These are phyloP conservation scores for Diversispora eburnea DNA, from an alignment of 192 early-diverging fungal species.

Conservation along the genomic window DNA sequence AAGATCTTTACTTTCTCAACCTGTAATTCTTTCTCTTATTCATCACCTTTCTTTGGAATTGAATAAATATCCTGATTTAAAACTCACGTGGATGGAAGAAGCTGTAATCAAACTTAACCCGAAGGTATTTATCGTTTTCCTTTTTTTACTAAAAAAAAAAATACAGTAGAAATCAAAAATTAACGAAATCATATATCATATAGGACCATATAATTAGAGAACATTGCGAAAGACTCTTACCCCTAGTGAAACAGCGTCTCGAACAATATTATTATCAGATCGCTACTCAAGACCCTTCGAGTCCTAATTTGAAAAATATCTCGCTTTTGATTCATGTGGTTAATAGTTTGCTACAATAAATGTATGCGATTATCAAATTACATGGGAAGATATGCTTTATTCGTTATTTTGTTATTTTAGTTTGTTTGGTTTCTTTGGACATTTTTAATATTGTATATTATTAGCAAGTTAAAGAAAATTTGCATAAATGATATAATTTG, in stretches of 20 bases:
- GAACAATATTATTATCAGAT: constrained; percentile 30
- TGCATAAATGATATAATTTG: too few species aligned
- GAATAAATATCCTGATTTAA: constrained; percentile 16
- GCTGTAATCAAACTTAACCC: constrained; percentile 31
- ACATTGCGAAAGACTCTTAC: constrained; percentile 36
- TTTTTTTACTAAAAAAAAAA: too few species aligned
- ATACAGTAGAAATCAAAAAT: constrained; percentile 21
- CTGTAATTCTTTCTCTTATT: constrained; percentile 42
- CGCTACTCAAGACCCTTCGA: constrained; percentile 4
- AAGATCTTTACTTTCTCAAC: constrained; percentile 36
- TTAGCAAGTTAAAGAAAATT: too few species aligned
- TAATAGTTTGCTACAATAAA: constrained; percentile 6
- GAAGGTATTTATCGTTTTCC: constrained; percentile 22
- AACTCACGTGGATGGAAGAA: constrained; percentile 26
- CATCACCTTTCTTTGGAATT: constrained; percentile 40
- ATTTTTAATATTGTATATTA: too few species aligned
- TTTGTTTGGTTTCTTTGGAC: too few species aligned
- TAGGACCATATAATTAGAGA: constrained; percentile 36
- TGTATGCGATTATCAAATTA: neutral
- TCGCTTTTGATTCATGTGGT: constrained; percentile 13
- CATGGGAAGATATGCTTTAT: too few species aligned
- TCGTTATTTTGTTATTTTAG: too few species aligned
- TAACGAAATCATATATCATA: constrained; percentile 30
- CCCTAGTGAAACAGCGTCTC: constrained; percentile 32
- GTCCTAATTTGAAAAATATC: constrained; percentile 22